These are phyloP conservation scores for Ganoderma leucocontextum DNA, from an alignment of 1,284 basidiomycete species.

Conservation along the genomic window DNA sequence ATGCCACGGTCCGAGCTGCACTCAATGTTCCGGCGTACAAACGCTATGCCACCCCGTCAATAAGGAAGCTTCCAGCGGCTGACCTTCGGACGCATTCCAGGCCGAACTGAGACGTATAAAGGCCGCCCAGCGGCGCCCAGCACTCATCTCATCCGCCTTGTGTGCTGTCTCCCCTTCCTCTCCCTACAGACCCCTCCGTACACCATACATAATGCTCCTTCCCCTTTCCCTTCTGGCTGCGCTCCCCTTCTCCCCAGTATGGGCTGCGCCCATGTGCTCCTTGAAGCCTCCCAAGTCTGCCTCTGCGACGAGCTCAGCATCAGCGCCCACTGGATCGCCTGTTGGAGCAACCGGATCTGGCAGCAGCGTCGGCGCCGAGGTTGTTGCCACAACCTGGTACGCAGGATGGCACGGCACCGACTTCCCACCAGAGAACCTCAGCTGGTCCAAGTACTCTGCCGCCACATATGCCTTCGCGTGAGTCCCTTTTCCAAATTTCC, in stretches of 20 bases:
- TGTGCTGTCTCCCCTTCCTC: conserved; percentile 5
- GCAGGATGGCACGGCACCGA: conserved; percentile 58
- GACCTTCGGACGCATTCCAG: conserved; percentile 12
- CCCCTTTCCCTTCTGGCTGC: conserved; percentile 34
- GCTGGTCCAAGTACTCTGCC: conserved; percentile 64
- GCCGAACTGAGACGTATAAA: conserved; percentile 18
- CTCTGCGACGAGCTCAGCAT: conserved; percentile 17
- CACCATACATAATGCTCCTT: conserved; percentile 32
- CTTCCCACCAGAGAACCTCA: conserved; percentile 53
- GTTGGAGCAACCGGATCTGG: conserved; percentile 16
- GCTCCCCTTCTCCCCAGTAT: conserved; percentile 35
- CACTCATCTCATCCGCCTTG: conserved; percentile 16
- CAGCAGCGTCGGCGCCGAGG: conserved; percentile 26
- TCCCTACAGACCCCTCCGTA: conserved; percentile 13
- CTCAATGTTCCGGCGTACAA: conserved; percentile 1
- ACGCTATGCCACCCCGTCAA: not conserved
- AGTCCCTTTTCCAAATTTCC: conserved; percentile 36
- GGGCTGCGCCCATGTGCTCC: conserved; percentile 44
- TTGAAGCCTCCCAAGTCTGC: conserved; percentile 31
- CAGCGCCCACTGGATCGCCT: conserved; percentile 18
- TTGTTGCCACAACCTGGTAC: conserved; percentile 64
- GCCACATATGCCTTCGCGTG: conserved; percentile 69
- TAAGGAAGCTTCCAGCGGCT: conserved; percentile 15
- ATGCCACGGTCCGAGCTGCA: not conserved
- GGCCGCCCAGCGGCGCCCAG: not conserved